phyloP scores from a whole-genome alignment of 2,329 filamentous ascomycete species.

The Ophiosphaerella narmari region DNA sequence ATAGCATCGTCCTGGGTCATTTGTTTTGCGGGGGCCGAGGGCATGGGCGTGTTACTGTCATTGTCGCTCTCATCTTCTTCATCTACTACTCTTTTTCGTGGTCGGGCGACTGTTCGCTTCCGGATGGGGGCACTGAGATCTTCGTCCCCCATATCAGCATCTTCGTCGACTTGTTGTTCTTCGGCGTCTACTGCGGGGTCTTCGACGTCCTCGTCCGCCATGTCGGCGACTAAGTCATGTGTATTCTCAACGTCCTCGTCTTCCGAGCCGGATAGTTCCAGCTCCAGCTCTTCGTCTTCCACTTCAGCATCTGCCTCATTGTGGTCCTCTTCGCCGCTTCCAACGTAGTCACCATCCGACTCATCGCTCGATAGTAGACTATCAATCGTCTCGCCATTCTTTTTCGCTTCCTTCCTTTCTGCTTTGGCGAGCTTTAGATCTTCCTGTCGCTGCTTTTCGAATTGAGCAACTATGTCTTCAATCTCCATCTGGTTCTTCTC shows the following conservation, averaged over 20 bases:
- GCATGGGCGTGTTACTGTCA: conserved; percentile 17
- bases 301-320: conserved; percentile 45
- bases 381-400: conserved; percentile 54
- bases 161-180: conserved; percentile 28
- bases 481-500: conserved; percentile 80
- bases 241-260: conserved; percentile 41
- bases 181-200: conserved; percentile 25
- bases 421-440: conserved; percentile 76
- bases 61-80: conserved; percentile 57
- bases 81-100: conserved; percentile 63
- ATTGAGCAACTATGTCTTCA: conserved; percentile 70
- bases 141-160: conserved; percentile 52
- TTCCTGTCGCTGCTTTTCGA: conserved; percentile 82
- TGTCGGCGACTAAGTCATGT: conserved; percentile 46
- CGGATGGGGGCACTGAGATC: conserved; percentile 51
- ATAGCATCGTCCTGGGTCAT: conserved; percentile 36
- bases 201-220: conserved; percentile 43
- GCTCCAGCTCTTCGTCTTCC: conserved; percentile 33
- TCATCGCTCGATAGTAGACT: conserved; percentile 57
- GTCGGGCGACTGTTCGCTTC: conserved; percentile 57
- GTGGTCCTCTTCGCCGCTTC: conserved; percentile 53
- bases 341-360: conserved; percentile 58
- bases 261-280: conserved; percentile 32
- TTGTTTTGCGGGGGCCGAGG: conserved; percentile 27
- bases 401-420: conserved; percentile 75